Conservation (phyloP, 2,329 filamentous ascomycete species). For the Paraphoma sp. region DNA sequence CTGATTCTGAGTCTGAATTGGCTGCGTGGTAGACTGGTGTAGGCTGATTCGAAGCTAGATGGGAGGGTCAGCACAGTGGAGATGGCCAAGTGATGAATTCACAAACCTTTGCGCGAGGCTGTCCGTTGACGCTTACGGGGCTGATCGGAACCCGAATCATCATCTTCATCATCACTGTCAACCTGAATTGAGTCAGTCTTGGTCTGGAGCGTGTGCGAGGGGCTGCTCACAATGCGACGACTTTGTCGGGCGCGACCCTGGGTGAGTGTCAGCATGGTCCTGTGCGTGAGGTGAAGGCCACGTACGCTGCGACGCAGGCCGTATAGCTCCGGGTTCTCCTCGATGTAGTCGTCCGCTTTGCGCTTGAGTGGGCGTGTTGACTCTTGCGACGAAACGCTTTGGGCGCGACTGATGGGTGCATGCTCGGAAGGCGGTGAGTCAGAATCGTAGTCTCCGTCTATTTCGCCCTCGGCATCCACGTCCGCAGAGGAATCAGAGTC, state of each 20-base stretch:
- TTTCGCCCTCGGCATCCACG: conserved; percentile 58
- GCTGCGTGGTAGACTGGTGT: conserved; percentile 61
- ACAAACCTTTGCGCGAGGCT: conserved; percentile 68
- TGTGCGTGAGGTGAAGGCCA: conserved; percentile 21
- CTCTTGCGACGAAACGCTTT: conserved; percentile 73
- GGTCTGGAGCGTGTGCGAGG: conserved; percentile 11
- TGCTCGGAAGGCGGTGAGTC: conserved; percentile 58
- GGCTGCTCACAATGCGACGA: conserved; percentile 63
- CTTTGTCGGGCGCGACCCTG: conserved; percentile 67
- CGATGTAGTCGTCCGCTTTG: conserved; percentile 78
- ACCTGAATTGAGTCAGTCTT: conserved; percentile 51
- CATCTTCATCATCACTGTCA: conserved; percentile 70
- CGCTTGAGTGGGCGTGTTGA: conserved; percentile 73
- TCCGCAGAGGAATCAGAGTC: conserved; percentile 57
- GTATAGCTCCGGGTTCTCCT: conserved; percentile 92
- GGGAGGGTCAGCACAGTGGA: conserved; percentile 53
- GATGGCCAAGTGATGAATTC: conserved; percentile 14
- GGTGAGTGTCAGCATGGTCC: conserved; percentile 39
- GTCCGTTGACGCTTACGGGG: conserved; percentile 71
- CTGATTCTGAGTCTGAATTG: conserved; percentile 66
- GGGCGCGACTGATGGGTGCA: conserved; percentile 59
- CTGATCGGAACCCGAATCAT: conserved; percentile 70
- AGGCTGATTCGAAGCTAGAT: conserved; percentile 60
- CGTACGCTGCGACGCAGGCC: conserved; percentile 90
- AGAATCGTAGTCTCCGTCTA: conserved; percentile 76